Evolutionary conservation across 2,329 filamentous ascomycete genomes (phyloP).

Genomic region (Biscogniauxia marginata): DNA sequence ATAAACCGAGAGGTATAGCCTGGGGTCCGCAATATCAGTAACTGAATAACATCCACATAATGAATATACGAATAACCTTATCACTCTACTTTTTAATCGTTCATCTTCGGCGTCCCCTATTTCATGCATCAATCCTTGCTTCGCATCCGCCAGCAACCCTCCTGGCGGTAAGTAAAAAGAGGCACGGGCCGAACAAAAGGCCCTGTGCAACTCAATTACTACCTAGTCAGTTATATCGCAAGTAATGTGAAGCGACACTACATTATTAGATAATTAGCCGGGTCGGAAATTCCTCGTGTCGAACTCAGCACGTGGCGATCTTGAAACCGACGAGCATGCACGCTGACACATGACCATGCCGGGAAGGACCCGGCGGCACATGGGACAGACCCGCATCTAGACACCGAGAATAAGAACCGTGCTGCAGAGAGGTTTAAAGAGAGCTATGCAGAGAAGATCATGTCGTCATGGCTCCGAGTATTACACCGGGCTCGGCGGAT

Average conservation of each 20-base stretch:
- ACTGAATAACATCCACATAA: too few relatives aligned
- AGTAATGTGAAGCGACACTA: neutral
- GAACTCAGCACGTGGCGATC: neutral
- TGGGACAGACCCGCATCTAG: neutral
- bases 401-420: neutral
- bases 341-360: neutral
- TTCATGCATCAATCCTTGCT: too few relatives aligned
- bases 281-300: neutral
- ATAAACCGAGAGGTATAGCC: too few relatives aligned
- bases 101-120: too few relatives aligned
- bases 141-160: too few relatives aligned
- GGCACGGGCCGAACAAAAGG: too few relatives aligned
- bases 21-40: too few relatives aligned
- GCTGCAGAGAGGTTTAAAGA: neutral
- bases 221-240: neutral
- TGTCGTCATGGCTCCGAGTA: neutral
- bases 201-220: too few relatives aligned
- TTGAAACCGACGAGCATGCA: neutral
- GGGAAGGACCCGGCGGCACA: neutral
- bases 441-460: neutral
- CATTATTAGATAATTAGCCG: neutral
- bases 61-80: too few relatives aligned
- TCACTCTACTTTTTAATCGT: too few relatives aligned
- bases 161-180: too few relatives aligned
- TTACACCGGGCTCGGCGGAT: neutral